Base-by-base conservation (phyloP, 1,284 basidiomycete genomes). In the Anthracocystis setariae region DNA sequence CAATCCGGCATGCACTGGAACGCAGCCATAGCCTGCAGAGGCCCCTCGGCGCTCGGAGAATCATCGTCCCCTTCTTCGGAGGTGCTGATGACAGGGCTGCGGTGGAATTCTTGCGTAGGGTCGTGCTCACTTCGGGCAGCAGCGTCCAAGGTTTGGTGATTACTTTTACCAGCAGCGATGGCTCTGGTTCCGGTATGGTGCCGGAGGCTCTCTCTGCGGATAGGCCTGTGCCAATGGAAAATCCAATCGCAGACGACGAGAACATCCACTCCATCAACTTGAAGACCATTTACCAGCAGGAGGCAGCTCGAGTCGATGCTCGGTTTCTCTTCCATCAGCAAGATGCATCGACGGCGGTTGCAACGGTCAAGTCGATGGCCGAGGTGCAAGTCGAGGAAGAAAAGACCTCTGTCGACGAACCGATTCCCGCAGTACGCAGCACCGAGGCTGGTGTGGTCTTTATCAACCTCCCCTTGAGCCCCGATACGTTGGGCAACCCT, bases 51-150 rank as follows among this genome's bases (percentile, higher is more conserved):
- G 39, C 40, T 15, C 42, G 66, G 18, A 46, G 68, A 5, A 61
- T 76, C 46, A 23, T 74, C 5, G 67, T 73, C 7, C 74, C 70
- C 9, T 76, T 76, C 29, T 76, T 65, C 17, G 74, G 74, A 33
- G 74, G 74, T 5, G 53, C 59, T 10, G 74, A 76, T 44, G 74
- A 76, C 46, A 50, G 72, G 3, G 63, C 63, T 3, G 70, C 70
- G 3, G 71, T 76, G 10, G 67, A 71, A 29, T 29, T 76, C 12
- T 32, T 63, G 37, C 46, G 55, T 3, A 50, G 42, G 15, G 44
- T 74, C 13, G 66, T 70, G 13, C 37, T 52, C n/a, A 47, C 46
- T 17, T 50, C 54, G 17, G 24, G 42, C 12, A 58, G 62, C 23
- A 52, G 37, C 18, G 65, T 69, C 3, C 65, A 75, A n/a, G 72